Evolutionary conservation across 192 early-diverging fungal species (phyloP).

Genomic region (Tieghemiomyces parasiticus): DNA sequence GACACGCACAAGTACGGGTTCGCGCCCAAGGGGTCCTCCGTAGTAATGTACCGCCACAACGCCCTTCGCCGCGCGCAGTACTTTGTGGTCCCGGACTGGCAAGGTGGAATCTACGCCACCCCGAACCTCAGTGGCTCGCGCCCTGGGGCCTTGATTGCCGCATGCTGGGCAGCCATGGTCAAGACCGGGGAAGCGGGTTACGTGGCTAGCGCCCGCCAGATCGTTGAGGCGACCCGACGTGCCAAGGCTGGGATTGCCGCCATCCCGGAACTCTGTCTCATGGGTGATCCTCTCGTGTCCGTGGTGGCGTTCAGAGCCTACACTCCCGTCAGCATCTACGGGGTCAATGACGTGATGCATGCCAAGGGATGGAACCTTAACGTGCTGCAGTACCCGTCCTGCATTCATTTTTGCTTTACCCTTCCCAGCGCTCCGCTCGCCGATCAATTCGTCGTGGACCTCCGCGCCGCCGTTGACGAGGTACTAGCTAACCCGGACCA

Average conservation of each 20-base stretch:
- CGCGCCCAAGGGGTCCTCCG: conserved; percentile 93
- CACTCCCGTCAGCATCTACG: conserved; percentile 62
- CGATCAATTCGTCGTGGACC: conserved; percentile 57
- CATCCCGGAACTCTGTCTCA: conserved; percentile 56
- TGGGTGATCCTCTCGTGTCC: conserved; percentile 66
- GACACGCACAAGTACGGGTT: conserved; percentile 99
- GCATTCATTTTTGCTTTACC: conserved; percentile 84
- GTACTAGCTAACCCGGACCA: conserved; percentile 50
- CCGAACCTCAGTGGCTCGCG: conserved; percentile 84
- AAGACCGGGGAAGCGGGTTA: conserved; percentile 80
- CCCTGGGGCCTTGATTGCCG: conserved; percentile 82
- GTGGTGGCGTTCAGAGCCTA: conserved; percentile 73
- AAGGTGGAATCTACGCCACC: conserved; percentile 91
- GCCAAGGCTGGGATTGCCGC: conserved; percentile 42
- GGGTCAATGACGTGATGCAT: conserved; percentile 68
- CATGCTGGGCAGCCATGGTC: conserved; percentile 89
- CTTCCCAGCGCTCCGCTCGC: conserved; percentile 54
- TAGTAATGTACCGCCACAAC: conserved; percentile 78
- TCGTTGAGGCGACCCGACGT: conserved; percentile 53
- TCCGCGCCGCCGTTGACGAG: conserved; percentile 54
- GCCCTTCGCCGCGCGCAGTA: conserved; percentile 81
- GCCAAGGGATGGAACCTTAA: conserved; percentile 74
- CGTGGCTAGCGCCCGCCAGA: conserved; percentile 59
- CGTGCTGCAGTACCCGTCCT: conserved; percentile 74
- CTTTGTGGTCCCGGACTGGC: conserved; percentile 81